Percentiles rank a stretch among this genome's conserved stretches.
These are phyloP conservation scores for Hanseniaspora valbyensis DNA, from an alignment of 805 yeast species.

Conservation along the genomic window DNA sequence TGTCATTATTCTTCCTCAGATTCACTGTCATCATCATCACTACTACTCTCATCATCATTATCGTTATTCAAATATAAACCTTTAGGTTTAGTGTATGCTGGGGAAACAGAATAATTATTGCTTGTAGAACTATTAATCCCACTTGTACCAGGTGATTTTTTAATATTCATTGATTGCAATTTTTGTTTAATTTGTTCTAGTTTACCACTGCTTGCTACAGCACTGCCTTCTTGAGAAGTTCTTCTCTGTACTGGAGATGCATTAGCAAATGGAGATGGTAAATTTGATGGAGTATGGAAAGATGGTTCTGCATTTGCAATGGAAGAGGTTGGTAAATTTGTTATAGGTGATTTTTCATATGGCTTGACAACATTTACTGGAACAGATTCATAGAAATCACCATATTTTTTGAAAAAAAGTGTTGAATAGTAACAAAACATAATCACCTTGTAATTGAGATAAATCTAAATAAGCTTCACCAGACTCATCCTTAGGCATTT, in stretches of 20 bases:
- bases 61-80: conserved; percentile 21
- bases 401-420: conserved; percentile 54
- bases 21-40: conserved; percentile 51
- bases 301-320: conserved; percentile 12
- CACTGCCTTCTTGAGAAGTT: conserved; percentile 16
- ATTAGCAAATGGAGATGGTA: conserved; percentile 8
- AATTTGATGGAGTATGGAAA: conserved; percentile 6
- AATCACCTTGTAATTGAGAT: conserved; percentile 78
- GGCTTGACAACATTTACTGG: conserved; percentile 29
- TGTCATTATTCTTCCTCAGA: conserved; percentile 56
- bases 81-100: conserved; percentile 15
- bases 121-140: conserved; percentile 18
- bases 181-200: conserved; percentile 64
- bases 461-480: conserved; percentile 95
- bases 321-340: conserved; percentile 18
- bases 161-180: conserved; percentile 58
- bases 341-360: conserved; percentile 10
- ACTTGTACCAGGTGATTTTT: conserved; percentile 34
- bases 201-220: conserved; percentile 30
- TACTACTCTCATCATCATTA: conserved; percentile 25
- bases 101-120: conserved; percentile 24
- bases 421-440: conserved; percentile 72
- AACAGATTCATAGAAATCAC: conserved; percentile 18
- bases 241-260: conserved; percentile 4
- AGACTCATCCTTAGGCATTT: conserved; percentile 17